Evolutionary conservation across 1,284 basidiomycete species (phyloP).

Genomic region (Peniophora sp.): DNA sequence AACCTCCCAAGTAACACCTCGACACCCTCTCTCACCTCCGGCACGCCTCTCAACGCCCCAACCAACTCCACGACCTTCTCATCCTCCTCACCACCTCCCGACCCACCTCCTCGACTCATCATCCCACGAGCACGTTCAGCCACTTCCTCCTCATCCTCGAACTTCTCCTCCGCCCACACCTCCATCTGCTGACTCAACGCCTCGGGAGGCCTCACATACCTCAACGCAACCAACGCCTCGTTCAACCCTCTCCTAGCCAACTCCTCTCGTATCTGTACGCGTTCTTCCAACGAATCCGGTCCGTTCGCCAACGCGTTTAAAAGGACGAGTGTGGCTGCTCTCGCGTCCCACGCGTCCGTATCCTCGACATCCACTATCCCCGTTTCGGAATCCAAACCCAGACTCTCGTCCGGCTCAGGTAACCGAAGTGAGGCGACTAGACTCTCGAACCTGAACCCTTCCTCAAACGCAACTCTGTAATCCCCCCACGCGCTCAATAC

Average conservation of each 20-base stretch:
- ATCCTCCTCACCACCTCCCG: conserved; percentile 34
- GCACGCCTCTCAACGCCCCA: conserved; percentile 40
- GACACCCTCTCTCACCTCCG: conserved; percentile 48
- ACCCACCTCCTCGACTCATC: conserved; percentile 28
- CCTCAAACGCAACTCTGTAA: conserved; percentile 63
- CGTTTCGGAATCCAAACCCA: conserved; percentile 16
- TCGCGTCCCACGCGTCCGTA: conserved; percentile 75
- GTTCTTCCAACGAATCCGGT: conserved; percentile 71
- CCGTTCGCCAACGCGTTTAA: conserved; percentile 78
- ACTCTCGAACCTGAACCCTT: conserved; percentile 75
- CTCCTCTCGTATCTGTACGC: conserved; percentile 75
- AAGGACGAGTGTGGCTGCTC: conserved; percentile 69
- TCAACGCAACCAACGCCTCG: conserved; percentile 71
- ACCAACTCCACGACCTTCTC: conserved; percentile 40
- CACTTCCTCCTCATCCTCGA: conserved; percentile 83
- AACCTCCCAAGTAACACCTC: conserved; percentile 49
- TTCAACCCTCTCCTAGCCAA: conserved; percentile 75
- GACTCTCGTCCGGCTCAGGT: conserved; percentile 24
- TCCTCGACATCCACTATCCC: conserved; percentile 40
- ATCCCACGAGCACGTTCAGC: conserved; percentile 49
- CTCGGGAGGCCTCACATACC: conserved; percentile 74
- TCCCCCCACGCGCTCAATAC: conserved; percentile 79
- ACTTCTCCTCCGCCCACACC: conserved; percentile 81
- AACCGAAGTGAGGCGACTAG: conserved; percentile 60
- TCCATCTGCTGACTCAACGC: conserved; percentile 66